A percentile compares a stretch with the other conserved stretches of the same genome.
phyloP scores from a whole-genome alignment of 2,329 filamentous ascomycete species.

The Chalaropsis ovoidea region DNA sequence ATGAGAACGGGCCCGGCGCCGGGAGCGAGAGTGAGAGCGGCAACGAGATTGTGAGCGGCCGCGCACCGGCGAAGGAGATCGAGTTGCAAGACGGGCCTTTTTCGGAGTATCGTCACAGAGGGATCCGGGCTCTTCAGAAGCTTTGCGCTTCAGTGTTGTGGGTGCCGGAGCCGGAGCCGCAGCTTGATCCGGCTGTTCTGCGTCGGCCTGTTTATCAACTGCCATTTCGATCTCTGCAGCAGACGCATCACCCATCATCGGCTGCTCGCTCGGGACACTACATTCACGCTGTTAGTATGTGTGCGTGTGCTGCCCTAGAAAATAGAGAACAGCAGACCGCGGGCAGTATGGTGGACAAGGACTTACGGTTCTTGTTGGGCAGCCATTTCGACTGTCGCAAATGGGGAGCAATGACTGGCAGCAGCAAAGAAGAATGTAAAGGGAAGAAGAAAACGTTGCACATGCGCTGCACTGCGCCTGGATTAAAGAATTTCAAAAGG shows the following conservation, averaged over 20 bases:
- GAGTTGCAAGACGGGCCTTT: conserved; percentile 18
- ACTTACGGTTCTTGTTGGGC: neutral
- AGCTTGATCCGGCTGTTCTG: neutral
- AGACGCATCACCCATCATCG: neutral
- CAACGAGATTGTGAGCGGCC: neutral
- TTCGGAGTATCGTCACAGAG: conserved; percentile 12
- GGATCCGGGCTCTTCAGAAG: conserved; percentile 15
- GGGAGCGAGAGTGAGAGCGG: neutral
- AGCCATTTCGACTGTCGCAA: neutral
- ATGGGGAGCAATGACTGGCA: neutral
- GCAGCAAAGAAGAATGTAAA: neutral
- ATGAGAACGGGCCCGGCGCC: neutral
- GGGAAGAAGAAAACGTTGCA: neutral
- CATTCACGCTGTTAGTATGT: neutral
- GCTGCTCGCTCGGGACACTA: neutral
- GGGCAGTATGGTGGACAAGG: neutral
- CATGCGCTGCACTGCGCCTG: neutral
- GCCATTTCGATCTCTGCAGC: neutral
- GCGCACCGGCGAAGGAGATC: neutral
- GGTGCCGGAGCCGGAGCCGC: neutral
- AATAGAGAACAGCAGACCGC: neutral
- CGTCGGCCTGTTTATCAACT: neutral
- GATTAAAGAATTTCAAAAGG: neutral
- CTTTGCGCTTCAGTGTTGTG: conserved; percentile 22
- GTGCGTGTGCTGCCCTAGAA: neutral